Evolutionary conservation across 2,329 filamentous ascomycete genomes (phyloP).

Genomic region (Calonectria pauciramosa): DNA sequence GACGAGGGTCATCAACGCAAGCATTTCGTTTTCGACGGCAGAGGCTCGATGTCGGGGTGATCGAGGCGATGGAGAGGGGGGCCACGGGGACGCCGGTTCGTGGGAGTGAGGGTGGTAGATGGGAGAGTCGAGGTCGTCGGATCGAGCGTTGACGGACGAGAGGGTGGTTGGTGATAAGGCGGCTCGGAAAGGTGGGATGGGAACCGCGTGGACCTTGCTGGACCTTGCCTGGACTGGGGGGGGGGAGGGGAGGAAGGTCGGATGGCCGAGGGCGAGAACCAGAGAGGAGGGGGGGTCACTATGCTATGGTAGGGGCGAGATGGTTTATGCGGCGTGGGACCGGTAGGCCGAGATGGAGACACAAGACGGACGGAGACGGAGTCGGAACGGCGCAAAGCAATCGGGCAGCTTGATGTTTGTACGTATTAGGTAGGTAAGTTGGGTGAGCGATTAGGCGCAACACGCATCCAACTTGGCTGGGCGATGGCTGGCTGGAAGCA

Average conservation of each 20-base stretch:
- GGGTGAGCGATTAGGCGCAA: conserved; percentile 5
- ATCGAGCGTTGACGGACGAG: neutral
- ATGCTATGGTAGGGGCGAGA: conserved; percentile 9
- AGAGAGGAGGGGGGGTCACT: neutral
- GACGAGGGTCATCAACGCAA: conserved; percentile 42
- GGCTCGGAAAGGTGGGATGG: conserved; percentile 16
- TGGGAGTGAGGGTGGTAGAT: neutral
- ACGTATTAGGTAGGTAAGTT: conserved; percentile 21
- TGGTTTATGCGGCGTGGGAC: conserved; percentile 10
- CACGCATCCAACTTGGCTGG: neutral
- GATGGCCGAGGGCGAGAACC: neutral
- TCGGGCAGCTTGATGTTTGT: neutral
- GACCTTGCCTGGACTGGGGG: conserved; percentile 1
- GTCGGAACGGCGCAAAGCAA: conserved; percentile 3
- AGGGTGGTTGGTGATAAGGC: conserved; percentile 20
- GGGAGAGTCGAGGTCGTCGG: neutral
- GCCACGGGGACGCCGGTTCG: conserved; percentile 2
- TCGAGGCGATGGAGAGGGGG: neutral
- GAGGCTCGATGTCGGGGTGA: neutral
- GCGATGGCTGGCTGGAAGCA: conserved; percentile 1
- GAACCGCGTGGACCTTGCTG: conserved; percentile 7
- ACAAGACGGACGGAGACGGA: conserved; percentile 10
- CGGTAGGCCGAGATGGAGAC: conserved; percentile 3
- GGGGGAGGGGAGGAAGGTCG: neutral
- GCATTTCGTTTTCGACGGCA: conserved; percentile 40